These are phyloP conservation scores for Sordaria brevicollis DNA, from an alignment of 495 filamentous ascomycete species.

Conservation along the genomic window DNA sequence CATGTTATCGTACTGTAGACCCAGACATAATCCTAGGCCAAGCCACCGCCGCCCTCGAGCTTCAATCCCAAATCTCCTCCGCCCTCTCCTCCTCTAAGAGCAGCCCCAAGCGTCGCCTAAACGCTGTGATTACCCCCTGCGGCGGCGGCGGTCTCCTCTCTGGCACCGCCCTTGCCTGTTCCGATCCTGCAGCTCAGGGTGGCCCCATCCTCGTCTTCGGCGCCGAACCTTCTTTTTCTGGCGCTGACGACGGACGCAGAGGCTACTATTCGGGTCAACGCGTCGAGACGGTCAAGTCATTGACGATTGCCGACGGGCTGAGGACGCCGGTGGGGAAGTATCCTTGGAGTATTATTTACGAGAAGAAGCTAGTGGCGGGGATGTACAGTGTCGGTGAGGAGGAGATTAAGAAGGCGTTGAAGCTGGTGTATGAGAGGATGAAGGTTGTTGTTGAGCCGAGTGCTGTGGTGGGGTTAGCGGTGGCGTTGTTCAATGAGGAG, in stretches of 20 bases:
- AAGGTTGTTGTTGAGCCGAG: conserved; percentile 91
- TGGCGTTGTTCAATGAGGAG: conserved; percentile 74
- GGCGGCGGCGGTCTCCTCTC: conserved; percentile 84
- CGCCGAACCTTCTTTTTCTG: conserved; percentile 78
- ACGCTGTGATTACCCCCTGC: conserved; percentile 77
- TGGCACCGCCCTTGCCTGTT: conserved; percentile 67
- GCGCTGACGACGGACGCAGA: conserved; percentile 69
- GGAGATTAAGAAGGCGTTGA: conserved; percentile 70
- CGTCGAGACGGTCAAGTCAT: conserved; percentile 53
- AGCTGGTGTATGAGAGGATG: conserved; percentile 75
- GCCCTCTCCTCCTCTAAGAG: background rate
- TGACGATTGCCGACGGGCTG: conserved; percentile 87
- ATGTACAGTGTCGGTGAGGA: conserved; percentile 74
- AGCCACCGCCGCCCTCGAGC: conserved; percentile 78
- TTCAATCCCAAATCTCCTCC: conserved; percentile 31
- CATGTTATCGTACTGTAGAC: conserved; percentile 21
- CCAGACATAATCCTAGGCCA: conserved; percentile 84
- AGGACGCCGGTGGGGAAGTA: conserved; percentile 69
- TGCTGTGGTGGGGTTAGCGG: conserved; percentile 75
- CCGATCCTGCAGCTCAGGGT: conserved; percentile 24
- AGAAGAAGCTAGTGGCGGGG: conserved; percentile 55
- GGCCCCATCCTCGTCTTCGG: conserved; percentile 69
- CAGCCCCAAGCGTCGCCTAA: conserved; percentile 29
- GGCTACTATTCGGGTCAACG: conserved; percentile 53
- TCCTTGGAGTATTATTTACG: conserved; percentile 75